Base-by-base conservation (phyloP, 208 protist species). In the Leptomonas pyrrhocoris region DNA sequence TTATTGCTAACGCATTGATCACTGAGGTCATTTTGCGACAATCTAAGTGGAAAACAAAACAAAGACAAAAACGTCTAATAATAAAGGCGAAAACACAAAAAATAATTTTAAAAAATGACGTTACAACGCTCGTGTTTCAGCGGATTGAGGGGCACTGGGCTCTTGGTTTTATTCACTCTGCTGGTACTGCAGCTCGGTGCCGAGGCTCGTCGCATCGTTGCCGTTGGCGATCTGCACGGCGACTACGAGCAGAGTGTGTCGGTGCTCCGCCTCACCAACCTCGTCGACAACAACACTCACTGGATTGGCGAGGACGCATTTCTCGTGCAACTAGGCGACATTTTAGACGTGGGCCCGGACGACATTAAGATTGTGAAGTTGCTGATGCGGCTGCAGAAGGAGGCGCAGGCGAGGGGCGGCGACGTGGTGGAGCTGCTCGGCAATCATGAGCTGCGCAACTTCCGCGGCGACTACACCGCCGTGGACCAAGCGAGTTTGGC, bases 401-500 rank as follows among this genome's bases (percentile, higher is more conserved):
- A 95, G 67, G 90, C 92, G 28, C 68, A 66, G 23, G 68, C 59
- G 16, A 79, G 69, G 12, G 93, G 92, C 28, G 95, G 95, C 23
- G 78, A 94, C 66, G 86, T 97, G 23, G 69, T 93, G 36, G 71
- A 94, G 69, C 77, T 98, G 76, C 77, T 98, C 15, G 93, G 95
- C 51, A 98, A 97, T 64, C 93, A 98, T 72, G 95, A 98, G 76
- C 68, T 97, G 42, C 84, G 93, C 49, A 97, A 97, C 80, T 85
- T 97, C 62, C 56, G 83, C 11, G 92, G 93, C 27, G 88, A 94
- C 72, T 94, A 87, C 70, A 76, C 28, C 12, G 89, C 85, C 15
- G 93, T 97, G 31, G 81, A 94, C 67, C 56, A 71, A 12, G 60
- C 46, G 25, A 91, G 85, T 45, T 68, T 94, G 25, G 70, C 77